Conservation (phyloP, 1,284 basidiomycete genomes). For the Heterobasidion annosum region DNA sequence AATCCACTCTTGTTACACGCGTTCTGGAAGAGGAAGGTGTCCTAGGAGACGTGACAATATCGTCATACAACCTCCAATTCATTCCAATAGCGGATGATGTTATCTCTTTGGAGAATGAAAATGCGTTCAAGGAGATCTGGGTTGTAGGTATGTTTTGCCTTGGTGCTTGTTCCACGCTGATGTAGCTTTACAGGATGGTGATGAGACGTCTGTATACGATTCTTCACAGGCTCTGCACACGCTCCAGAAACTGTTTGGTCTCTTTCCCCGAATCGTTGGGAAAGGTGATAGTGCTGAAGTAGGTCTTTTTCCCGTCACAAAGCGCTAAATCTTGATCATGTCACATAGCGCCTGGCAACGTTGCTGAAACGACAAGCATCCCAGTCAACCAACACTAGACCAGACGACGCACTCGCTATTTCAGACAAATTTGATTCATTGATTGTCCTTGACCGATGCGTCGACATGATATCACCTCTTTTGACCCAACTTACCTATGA, state of each 20-base stretch:
- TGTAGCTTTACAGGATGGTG: slow-evolving; percentile 68
- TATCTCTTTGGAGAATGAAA: slow-evolving; percentile 79
- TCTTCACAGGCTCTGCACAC: slow-evolving; percentile 83
- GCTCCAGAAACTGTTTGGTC: slow-evolving; percentile 81
- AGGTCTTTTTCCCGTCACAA: slow-evolving; percentile 17
- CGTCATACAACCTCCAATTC: slow-evolving; percentile 87
- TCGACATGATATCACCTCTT: slow-evolving; percentile 95
- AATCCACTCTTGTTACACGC: slow-evolving; percentile 77
- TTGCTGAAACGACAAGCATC: slow-evolving; percentile 59
- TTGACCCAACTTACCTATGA: slow-evolving; percentile 97
- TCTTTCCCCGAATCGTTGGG: slow-evolving; percentile 86
- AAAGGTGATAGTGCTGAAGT: slow-evolving; percentile 91
- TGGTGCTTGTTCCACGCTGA: background rate
- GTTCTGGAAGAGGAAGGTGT: slow-evolving; percentile 90
- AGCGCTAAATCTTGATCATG: background rate
- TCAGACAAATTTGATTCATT: slow-evolving; percentile 76
- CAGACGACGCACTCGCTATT: slow-evolving; percentile 30
- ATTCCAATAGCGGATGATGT: slow-evolving; percentile 90
- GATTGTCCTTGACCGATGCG: slow-evolving; percentile 83
- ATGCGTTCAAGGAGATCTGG: slow-evolving; percentile 79
- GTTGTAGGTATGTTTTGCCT: slow-evolving; percentile 47
- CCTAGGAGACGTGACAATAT: slow-evolving; percentile 79
- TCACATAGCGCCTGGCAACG: slow-evolving; percentile 60
- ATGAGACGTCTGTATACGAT: slow-evolving; percentile 85
- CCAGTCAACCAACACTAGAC: slow-evolving; percentile 24